phyloP scores from a whole-genome alignment of 2,329 filamentous ascomycete genomes.

The Aspergillus tanneri region DNA sequence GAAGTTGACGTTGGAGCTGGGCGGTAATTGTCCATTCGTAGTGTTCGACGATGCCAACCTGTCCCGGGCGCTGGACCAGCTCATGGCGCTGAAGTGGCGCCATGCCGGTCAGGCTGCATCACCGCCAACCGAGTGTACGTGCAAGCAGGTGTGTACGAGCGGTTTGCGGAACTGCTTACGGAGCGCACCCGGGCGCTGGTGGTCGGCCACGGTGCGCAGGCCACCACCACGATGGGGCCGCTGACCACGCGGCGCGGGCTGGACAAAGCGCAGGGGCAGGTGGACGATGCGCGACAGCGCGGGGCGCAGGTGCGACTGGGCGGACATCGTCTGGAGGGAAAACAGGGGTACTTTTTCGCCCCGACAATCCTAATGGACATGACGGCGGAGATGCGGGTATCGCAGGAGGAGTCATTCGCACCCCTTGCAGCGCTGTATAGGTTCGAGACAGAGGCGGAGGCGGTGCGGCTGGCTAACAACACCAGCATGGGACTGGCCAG shows the following conservation, averaged over 20 bases:
- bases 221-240: conserved; percentile 59
- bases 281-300: conserved; percentile 62
- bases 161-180: conserved; percentile 55
- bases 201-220: conserved; percentile 59
- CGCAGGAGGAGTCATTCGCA: conserved; percentile 64
- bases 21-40: conserved; percentile 64
- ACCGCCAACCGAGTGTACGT: conserved; percentile 48
- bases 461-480: conserved; percentile 58
- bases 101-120: conserved; percentile 49
- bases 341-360: conserved; percentile 68
- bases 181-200: conserved; percentile 54
- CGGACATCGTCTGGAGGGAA: conserved; percentile 48
- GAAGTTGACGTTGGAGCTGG: conserved; percentile 64
- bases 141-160: conserved; percentile 47
- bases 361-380: conserved; percentile 64
- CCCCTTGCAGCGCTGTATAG: conserved; percentile 63
- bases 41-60: conserved; percentile 65
- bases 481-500: conserved; percentile 66
- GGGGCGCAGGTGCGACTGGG: conserved; percentile 66
- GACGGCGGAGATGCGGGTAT: conserved; percentile 57
- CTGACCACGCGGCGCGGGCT: conserved; percentile 58
- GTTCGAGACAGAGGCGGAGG: conserved; percentile 67
- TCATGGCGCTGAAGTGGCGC: conserved; percentile 45
- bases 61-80: conserved; percentile 44
- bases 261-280: conserved; percentile 57